These are phyloP conservation scores for Apiotrichum veenhuisii DNA, from an alignment of 1,284 basidiomycete species.

Conservation along the genomic window DNA sequence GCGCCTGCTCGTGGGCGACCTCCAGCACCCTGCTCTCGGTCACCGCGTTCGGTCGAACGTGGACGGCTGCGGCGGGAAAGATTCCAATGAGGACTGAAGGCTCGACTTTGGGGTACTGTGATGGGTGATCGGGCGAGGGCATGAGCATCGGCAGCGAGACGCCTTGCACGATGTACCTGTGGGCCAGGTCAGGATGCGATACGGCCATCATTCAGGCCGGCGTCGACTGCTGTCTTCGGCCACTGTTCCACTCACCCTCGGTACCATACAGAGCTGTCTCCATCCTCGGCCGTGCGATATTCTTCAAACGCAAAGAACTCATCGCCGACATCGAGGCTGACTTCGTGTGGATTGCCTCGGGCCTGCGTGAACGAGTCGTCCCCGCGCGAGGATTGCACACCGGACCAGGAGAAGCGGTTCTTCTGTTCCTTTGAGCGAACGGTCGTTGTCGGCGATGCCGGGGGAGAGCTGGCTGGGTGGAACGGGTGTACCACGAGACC, in stretches of 20 bases:
- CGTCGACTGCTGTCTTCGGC: neutral
- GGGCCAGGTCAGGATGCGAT: neutral
- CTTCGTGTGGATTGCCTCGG: slow-evolving; percentile 43
- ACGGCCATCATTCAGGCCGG: neutral
- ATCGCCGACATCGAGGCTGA: slow-evolving; percentile 66
- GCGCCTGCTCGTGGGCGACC: slow-evolving; percentile 51
- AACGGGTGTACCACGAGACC: slow-evolving; percentile 44
- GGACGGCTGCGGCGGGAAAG: slow-evolving; percentile 87
- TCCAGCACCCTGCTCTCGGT: slow-evolving; percentile 83
- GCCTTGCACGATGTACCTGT: slow-evolving; percentile 82
- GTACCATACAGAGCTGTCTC: slow-evolving; percentile 74
- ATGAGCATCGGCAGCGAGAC: slow-evolving; percentile 61
- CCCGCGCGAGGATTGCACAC: slow-evolving; percentile 9
- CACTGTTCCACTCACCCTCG: slow-evolving; percentile 59
- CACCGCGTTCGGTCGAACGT: slow-evolving; percentile 79
- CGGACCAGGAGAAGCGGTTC: slow-evolving; percentile 35
- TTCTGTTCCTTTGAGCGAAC: slow-evolving; percentile 11
- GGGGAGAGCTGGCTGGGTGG: slow-evolving; percentile 29
- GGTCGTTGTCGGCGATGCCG: slow-evolving; percentile 16
- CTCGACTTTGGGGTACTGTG: slow-evolving; percentile 44
- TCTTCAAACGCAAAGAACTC: slow-evolving; percentile 95
- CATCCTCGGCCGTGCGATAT: slow-evolving; percentile 54
- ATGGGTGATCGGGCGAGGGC: slow-evolving; percentile 16
- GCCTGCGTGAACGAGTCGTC: slow-evolving; percentile 14
- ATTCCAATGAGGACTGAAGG: slow-evolving; percentile 90